A percentile compares a stretch with the other conserved stretches of the same genome.
Evolutionary conservation across 345 rosid species (phyloP).

Genomic region (Aquilaria yunnanensis): DNA sequence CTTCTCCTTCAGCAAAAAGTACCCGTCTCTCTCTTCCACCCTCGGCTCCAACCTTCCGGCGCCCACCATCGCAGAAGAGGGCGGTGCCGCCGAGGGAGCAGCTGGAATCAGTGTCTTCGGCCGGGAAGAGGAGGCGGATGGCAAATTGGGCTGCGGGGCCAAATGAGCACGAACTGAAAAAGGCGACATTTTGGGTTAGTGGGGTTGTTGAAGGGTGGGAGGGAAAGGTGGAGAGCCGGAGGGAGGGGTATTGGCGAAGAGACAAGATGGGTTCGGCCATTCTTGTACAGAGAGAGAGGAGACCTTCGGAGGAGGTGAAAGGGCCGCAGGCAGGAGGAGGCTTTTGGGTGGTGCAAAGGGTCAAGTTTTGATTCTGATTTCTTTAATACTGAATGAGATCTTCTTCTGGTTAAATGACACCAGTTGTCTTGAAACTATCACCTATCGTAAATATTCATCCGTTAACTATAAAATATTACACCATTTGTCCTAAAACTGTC

Average conservation of each 20-base stretch:
- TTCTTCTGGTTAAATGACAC: no score
- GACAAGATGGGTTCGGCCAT: constrained; percentile 20
- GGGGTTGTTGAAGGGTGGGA: constrained; percentile 7
- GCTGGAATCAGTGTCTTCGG: constrained; percentile 34
- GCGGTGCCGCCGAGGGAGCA: constrained; percentile 23
- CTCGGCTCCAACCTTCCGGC: constrained; percentile 64
- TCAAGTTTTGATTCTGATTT: constrained; percentile 9
- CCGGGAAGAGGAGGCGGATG: constrained; percentile 24
- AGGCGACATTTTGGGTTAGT: constrained; percentile 29
- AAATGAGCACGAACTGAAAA: constrained; percentile 34
- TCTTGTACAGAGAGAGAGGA: constrained; percentile 30
- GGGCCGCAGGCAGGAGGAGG: constrained; percentile 1
- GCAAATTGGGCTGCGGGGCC: constrained; percentile 17
- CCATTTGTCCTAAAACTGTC: no score
- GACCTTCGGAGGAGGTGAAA: constrained; percentile 16
- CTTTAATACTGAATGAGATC: no score
- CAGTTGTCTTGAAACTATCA: no score
- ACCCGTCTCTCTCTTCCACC: constrained; percentile 67
- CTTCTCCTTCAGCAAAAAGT: constrained; percentile 68
- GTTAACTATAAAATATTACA: no score
- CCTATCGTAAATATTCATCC: no score
- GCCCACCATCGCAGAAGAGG: constrained; percentile 21
- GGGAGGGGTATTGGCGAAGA: constrained; percentile 7
- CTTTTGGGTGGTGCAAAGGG: constrained; percentile 56
- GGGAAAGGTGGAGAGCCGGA: constrained; percentile 1